Conservation (phyloP, 2,329 filamentous ascomycete species). For the Chaetomiaceae sp. region DNA sequence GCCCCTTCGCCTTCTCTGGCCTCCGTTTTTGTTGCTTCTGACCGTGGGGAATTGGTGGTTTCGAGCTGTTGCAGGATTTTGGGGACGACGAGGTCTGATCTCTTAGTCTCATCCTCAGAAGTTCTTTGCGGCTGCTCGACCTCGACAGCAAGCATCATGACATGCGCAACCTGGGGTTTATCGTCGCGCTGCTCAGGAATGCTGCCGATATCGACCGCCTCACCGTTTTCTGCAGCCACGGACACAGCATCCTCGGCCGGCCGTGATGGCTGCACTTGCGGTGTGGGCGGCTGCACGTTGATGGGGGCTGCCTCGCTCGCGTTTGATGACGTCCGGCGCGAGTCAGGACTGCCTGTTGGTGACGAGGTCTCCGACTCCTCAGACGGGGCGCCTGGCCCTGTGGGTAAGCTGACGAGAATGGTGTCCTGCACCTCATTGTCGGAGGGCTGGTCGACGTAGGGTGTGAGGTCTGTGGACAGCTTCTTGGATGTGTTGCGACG, state of each 20-base stretch:
- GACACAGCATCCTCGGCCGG: constrained; percentile 11
- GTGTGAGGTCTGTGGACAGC: constrained; percentile 31
- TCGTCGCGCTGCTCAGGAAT: constrained; percentile 5
- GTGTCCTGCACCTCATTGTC: constrained; percentile 52
- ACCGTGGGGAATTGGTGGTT: not conserved
- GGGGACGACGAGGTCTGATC: not conserved
- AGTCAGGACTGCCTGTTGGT: constrained; percentile 12
- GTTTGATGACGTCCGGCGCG: constrained; percentile 15
- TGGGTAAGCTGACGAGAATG: constrained; percentile 50
- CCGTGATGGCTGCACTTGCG: constrained; percentile 9
- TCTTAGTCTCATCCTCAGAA: not conserved
- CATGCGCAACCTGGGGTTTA: not conserved
- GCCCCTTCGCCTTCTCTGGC: not conserved
- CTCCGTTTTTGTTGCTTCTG: not conserved
- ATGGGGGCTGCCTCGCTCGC: constrained; percentile 8
- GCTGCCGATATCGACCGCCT: constrained; percentile 1
- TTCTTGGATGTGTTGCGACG: constrained; percentile 40
- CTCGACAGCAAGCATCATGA: not conserved
- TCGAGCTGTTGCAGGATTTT: not conserved
- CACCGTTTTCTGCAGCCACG: constrained; percentile 9
- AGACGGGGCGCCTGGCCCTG: constrained; percentile 31
- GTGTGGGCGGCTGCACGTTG: constrained; percentile 15
- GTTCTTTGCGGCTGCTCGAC: not conserved
- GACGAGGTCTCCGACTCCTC: constrained; percentile 29
- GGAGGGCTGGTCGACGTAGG: constrained; percentile 33